phyloP scores from a whole-genome alignment of 2,329 filamentous ascomycete genomes.

The Acrocalymma vagum region DNA sequence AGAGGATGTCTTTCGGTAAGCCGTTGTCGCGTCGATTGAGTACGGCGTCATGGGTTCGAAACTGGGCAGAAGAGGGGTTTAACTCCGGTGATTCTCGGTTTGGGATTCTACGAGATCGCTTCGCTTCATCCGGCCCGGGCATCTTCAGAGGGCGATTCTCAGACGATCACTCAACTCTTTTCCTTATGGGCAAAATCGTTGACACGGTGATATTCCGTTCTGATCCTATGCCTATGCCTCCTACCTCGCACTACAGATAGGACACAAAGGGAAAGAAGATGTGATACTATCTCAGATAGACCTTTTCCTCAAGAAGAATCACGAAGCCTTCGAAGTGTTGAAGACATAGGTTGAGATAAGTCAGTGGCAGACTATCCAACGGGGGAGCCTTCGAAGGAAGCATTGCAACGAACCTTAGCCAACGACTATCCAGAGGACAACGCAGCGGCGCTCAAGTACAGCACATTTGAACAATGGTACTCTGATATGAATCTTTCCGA shows the following conservation, averaged over 20 bases:
- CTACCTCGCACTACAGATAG: too few relatives aligned
- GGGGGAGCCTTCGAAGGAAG: slow-evolving; percentile 5
- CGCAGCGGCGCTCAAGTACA: slow-evolving; percentile 1
- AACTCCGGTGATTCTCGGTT: background rate
- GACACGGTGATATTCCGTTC: slow-evolving; percentile 1
- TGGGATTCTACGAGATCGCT: slow-evolving; percentile 2
- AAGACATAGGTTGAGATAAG: slow-evolving; percentile 7
- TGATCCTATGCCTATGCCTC: background rate
- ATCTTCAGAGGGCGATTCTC: background rate
- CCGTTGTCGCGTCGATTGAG: slow-evolving; percentile 1
- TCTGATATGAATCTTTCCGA: slow-evolving; percentile 2
- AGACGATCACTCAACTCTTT: background rate
- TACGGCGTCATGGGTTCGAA: slow-evolving; percentile 11
- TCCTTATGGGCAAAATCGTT: slow-evolving; percentile 4
- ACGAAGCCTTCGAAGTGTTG: background rate
- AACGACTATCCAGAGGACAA: slow-evolving; percentile 1
- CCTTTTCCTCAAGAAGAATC: background rate
- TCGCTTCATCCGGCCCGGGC: background rate
- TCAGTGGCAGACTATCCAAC: slow-evolving; percentile 9
- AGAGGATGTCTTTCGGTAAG: slow-evolving; percentile 9
- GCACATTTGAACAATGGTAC: slow-evolving; percentile 8
- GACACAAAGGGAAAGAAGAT: too few relatives aligned
- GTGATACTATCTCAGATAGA: too few relatives aligned
- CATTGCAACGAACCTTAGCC: slow-evolving; percentile 6
- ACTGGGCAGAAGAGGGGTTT: slow-evolving; percentile 6